Conservation (phyloP, 139 green algal species). For the Chlorella sp. region DNA sequence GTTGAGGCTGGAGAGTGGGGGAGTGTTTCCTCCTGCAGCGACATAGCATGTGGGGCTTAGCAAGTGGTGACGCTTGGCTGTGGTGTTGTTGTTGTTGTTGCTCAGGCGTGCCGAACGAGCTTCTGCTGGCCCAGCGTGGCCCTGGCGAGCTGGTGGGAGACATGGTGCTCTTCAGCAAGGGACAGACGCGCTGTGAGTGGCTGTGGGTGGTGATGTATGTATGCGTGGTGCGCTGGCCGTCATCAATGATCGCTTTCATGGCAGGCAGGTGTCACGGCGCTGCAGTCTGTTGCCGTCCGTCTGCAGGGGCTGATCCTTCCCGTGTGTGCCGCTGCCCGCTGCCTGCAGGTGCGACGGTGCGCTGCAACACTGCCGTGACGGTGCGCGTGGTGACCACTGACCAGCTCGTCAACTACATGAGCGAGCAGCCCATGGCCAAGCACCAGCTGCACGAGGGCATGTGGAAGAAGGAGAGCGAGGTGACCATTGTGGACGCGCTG, state of each 20-base stretch:
- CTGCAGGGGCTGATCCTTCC: too few species aligned
- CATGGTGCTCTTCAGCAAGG: constrained; percentile 44
- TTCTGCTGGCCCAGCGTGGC: constrained; percentile 32
- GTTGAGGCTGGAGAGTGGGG: too few species aligned
- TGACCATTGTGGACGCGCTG: constrained; percentile 45
- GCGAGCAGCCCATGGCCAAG: constrained; percentile 26
- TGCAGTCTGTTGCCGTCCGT: too few species aligned
- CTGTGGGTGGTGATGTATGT: too few species aligned
- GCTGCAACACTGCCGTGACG: constrained; percentile 23
- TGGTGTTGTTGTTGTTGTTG: too few species aligned
- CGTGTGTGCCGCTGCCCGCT: too few species aligned
- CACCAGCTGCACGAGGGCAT: constrained; percentile 42
- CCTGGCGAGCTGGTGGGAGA: constrained; percentile 41
- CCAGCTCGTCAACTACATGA: constrained; percentile 37
- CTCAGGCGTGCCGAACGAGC: neutral
- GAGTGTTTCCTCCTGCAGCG: too few species aligned
- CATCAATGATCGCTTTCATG: too few species aligned
- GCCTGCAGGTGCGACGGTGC: constrained; percentile 31
- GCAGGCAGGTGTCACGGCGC: too few species aligned
- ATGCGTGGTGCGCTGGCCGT: too few species aligned
- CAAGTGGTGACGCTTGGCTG: too few species aligned
- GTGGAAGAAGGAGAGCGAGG: constrained; percentile 45
- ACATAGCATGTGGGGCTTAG: too few species aligned
- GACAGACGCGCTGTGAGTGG: constrained; percentile 19
- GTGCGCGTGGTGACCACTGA: constrained; percentile 36